phyloP scores from a whole-genome alignment of 495 filamentous ascomycete species.

The Aspergillus homomorphus region DNA sequence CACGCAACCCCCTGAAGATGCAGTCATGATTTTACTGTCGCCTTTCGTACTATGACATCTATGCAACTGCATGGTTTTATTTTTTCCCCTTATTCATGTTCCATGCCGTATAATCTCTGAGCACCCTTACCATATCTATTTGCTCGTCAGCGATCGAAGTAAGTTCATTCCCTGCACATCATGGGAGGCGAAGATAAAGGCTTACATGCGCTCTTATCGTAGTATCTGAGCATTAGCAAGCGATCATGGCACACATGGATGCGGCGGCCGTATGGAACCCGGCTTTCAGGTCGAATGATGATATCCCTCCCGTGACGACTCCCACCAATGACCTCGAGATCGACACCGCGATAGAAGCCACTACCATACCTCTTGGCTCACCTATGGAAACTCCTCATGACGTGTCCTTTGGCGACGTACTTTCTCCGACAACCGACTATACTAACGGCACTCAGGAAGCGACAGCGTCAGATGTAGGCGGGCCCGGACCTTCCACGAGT shows the following conservation, averaged over 20 bases:
- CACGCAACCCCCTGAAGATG: background rate
- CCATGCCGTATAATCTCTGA: slow-evolving; percentile 10
- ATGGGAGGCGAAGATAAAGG: background rate
- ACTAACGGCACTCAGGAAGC: slow-evolving; percentile 2
- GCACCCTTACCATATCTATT: slow-evolving; percentile 9
- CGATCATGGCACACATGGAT: slow-evolving; percentile 19
- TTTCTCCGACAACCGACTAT: background rate
- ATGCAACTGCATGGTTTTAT: background rate
- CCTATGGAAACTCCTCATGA: slow-evolving; percentile 1
- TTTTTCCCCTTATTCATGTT: slow-evolving; percentile 5
- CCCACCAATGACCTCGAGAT: slow-evolving; percentile 13
- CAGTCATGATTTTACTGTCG: slow-evolving; percentile 1
- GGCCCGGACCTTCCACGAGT: background rate
- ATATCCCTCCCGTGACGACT: slow-evolving; percentile 11
- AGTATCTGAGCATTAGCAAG: slow-evolving; percentile 12
- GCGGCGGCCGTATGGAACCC: slow-evolving; percentile 40
- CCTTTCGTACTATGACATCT: slow-evolving; percentile 10
- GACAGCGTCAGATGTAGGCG: background rate
- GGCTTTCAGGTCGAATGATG: slow-evolving; percentile 33
- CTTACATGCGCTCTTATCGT: slow-evolving; percentile 9
- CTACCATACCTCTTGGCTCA: slow-evolving; percentile 4
- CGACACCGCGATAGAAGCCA: slow-evolving; percentile 10
- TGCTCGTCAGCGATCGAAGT: slow-evolving; percentile 15
- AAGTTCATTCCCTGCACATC: slow-evolving; percentile 1
- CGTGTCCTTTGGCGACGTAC: background rate